Conservation (phyloP, 2,329 filamentous ascomycete genomes). For the Spiromastix sp. region DNA sequence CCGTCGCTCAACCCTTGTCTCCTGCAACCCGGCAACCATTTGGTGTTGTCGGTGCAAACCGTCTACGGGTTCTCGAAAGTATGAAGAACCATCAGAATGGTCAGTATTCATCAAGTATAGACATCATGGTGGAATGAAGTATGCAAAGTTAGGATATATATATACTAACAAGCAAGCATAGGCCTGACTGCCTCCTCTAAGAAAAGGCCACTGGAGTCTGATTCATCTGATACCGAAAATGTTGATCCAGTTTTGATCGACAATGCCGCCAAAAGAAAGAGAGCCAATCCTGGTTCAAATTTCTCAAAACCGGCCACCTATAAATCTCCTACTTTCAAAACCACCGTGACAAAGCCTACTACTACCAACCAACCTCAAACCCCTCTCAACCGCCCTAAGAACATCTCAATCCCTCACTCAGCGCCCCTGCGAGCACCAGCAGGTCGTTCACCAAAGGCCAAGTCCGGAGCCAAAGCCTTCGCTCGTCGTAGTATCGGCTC, state of each 20-base stretch:
- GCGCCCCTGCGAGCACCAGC: slow-evolving; percentile 57
- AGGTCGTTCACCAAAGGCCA: slow-evolving; percentile 67
- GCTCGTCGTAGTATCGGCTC: slow-evolving; percentile 56
- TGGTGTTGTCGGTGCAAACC: slow-evolving; percentile 19
- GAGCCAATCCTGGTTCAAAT: slow-evolving; percentile 19
- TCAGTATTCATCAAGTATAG: slow-evolving; percentile 4
- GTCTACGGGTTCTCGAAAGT: slow-evolving; percentile 21
- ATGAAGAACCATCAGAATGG: slow-evolving; percentile 32
- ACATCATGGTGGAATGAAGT: too few species aligned
- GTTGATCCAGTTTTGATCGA: slow-evolving; percentile 43
- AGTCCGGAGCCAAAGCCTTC: slow-evolving; percentile 58
- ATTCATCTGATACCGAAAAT: slow-evolving; percentile 48
- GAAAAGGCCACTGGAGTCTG: slow-evolving; percentile 38
- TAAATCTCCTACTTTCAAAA: slow-evolving; percentile 19
- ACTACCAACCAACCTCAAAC: slow-evolving; percentile 1
- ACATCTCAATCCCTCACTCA: slow-evolving; percentile 33
- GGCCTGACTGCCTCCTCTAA: slow-evolving; percentile 24
- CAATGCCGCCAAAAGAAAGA: slow-evolving; percentile 39
- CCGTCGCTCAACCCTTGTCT: slow-evolving; percentile 15
- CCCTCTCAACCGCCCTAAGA: slow-evolving; percentile 14
- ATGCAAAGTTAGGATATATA: neutral
- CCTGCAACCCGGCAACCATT: slow-evolving; percentile 22
- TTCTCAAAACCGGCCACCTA: slow-evolving; percentile 25
- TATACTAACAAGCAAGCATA: slow-evolving; percentile 8
- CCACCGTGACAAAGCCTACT: slow-evolving; percentile 12